phyloP scores from a whole-genome alignment of 2,329 filamentous ascomycete species.

The Hymenoscyphus repandus region DNA sequence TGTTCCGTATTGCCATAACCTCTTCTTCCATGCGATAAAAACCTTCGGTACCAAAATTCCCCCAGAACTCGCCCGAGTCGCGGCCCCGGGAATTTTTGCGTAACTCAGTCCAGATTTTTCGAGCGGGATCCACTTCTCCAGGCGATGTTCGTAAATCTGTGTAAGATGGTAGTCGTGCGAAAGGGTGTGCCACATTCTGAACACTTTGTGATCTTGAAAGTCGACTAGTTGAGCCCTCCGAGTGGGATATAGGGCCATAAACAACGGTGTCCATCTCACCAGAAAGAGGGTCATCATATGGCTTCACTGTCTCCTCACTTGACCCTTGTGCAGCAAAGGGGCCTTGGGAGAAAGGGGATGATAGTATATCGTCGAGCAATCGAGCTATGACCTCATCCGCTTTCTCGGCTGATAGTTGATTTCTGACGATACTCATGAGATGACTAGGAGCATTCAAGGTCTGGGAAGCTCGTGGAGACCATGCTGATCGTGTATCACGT shows the following conservation, averaged over 20 bases:
- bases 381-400: slow-evolving; percentile 18
- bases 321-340: slow-evolving; percentile 2
- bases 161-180: slow-evolving; percentile 2
- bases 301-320: slow-evolving; percentile 18
- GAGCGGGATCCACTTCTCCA: slow-evolving; percentile 27
- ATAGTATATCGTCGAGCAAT: slow-evolving; percentile 4
- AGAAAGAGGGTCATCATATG: slow-evolving; percentile 7
- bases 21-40: slow-evolving; percentile 18
- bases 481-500: slow-evolving; percentile 43
- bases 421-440: slow-evolving; percentile 24
- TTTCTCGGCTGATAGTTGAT: slow-evolving; percentile 18
- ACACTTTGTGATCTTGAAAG: background rate
- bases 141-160: background rate
- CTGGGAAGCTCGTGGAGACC: slow-evolving; percentile 42
- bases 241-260: background rate
- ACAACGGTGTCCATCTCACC: background rate
- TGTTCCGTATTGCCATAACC: slow-evolving; percentile 9
- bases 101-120: slow-evolving; percentile 31
- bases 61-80: slow-evolving; percentile 13
- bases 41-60: slow-evolving; percentile 21
- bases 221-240: background rate
- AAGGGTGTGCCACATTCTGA: background rate
- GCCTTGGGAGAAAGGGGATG: too few relatives aligned
- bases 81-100: slow-evolving; percentile 23
- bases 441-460: slow-evolving; percentile 17